Conservation (phyloP, 352 stramenopile genomes). For the Phytopythium aichiense region DNA sequence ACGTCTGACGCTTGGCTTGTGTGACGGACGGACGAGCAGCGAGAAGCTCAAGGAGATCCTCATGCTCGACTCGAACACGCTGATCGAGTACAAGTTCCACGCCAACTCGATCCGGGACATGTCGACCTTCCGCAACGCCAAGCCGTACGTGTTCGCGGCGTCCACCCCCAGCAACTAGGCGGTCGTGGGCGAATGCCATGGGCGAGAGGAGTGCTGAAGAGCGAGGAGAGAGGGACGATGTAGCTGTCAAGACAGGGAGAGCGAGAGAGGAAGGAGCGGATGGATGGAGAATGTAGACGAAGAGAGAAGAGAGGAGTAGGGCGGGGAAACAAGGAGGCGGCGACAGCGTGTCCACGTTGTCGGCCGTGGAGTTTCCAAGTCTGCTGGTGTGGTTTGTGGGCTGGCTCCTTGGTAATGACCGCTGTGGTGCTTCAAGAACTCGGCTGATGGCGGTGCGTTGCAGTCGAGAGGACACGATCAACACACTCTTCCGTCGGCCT, state of each 20-base stretch:
- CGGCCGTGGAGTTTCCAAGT: background rate
- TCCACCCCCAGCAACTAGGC: slow-evolving; percentile 48
- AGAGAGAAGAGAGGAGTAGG: background rate
- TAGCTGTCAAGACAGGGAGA: no score
- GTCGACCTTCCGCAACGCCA: slow-evolving; percentile 92
- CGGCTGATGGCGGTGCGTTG: no score
- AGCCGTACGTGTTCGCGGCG: slow-evolving; percentile 89
- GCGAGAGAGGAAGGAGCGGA: no score
- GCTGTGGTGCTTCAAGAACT: no score
- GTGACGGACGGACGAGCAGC: slow-evolving; percentile 19
- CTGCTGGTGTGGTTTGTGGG: background rate
- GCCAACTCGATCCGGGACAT: slow-evolving; percentile 91
- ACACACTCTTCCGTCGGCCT: no score
- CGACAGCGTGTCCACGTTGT: background rate
- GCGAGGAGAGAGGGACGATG: background rate
- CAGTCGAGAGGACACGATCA: no score
- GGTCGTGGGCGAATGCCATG: background rate
- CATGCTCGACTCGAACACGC: slow-evolving; percentile 91
- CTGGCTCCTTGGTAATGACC: no score
- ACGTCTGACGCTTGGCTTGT: slow-evolving; percentile 7
- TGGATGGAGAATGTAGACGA: background rate
- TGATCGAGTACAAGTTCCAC: slow-evolving; percentile 96
- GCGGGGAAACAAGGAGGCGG: background rate
- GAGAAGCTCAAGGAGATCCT: slow-evolving; percentile 94
- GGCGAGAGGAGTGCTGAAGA: background rate